phyloP scores from a whole-genome alignment of 371 early-diverging fungal species.

The Fennellomyces sp. region DNA sequence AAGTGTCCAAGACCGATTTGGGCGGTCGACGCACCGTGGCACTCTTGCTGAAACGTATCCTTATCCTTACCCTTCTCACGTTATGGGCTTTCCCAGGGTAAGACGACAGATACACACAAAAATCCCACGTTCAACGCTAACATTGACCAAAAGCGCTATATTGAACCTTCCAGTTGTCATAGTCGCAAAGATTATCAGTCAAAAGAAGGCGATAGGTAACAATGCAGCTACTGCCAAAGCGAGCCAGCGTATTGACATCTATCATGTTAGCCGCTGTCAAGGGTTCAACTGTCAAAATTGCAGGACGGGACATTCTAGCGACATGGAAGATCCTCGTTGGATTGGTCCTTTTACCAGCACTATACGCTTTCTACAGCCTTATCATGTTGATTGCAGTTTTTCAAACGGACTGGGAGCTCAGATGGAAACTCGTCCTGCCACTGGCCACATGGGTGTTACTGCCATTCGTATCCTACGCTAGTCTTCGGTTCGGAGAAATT shows the following conservation, averaged over 20 bases:
- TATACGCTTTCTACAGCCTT: conserved; percentile 76
- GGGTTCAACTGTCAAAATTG: conserved; percentile 90
- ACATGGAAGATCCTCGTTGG: conserved; percentile 96
- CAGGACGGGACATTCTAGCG: conserved; percentile 92
- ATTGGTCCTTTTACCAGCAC: conserved; percentile 74
- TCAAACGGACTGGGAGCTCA: conserved; percentile 34
- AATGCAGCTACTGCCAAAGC: too few relatives aligned
- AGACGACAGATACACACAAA: too few relatives aligned
- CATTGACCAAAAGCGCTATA: conserved; percentile 51
- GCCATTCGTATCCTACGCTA: conserved; percentile 79
- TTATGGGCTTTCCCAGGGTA: conserved; percentile 88
- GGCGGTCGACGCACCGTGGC: conserved; percentile 70
- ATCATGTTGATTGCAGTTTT: conserved; percentile 52
- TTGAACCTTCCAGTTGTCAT: conserved; percentile 82
- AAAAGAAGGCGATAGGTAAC: conserved; percentile 78
- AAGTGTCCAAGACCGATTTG: conserved; percentile 84
- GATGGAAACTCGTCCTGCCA: conserved; percentile 42
- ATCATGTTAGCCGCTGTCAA: background rate
- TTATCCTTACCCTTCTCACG: conserved; percentile 71
- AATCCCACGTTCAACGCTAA: background rate
- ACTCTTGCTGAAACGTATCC: conserved; percentile 69
- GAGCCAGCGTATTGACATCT: background rate
- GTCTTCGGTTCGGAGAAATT: conserved; percentile 87
- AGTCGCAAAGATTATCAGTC: conserved; percentile 72
- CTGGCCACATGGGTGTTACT: conserved; percentile 60